Percentiles rank a stretch among this genome's conserved stretches.
Conservation (phyloP, 257 asterid genomes). For the Jasminum sambac region DNA sequence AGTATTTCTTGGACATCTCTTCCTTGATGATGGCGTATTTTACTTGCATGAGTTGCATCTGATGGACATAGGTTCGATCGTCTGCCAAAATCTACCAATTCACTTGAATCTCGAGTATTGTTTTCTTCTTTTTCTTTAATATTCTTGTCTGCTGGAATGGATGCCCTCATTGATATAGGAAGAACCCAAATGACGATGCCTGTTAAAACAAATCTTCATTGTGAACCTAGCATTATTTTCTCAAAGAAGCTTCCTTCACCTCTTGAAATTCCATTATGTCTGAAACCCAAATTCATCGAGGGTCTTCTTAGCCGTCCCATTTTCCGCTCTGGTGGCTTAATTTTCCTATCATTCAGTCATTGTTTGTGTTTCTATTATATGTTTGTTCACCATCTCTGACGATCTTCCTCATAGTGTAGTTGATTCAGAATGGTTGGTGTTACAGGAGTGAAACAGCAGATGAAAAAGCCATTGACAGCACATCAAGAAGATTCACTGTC, state of each 20-base stretch:
- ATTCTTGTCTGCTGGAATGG: background rate
- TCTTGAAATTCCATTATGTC: background rate
- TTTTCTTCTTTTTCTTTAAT: background rate
- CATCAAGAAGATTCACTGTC: conserved; percentile 55
- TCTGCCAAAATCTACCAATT: background rate
- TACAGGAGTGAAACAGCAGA: conserved; percentile 58
- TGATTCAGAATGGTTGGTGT: conserved; percentile 19
- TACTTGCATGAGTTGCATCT: background rate
- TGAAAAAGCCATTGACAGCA: conserved; percentile 62
- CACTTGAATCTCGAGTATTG: background rate
- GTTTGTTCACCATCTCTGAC: conserved; percentile 16
- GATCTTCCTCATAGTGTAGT: conserved; percentile 3
- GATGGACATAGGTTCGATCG: background rate
- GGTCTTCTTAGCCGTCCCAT: background rate
- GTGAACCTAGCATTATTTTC: background rate
- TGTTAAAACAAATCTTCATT: background rate
- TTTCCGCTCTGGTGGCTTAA: background rate
- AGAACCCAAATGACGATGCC: background rate
- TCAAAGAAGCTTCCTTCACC: background rate
- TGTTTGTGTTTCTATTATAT: background rate
- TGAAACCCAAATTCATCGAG: background rate
- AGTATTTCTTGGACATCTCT: background rate
- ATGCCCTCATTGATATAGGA: background rate
- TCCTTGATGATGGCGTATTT: background rate
- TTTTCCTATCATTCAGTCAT: background rate